Conservation (phyloP, 148 eudicot genomes). For the Chenopodium berlandieri region DNA sequence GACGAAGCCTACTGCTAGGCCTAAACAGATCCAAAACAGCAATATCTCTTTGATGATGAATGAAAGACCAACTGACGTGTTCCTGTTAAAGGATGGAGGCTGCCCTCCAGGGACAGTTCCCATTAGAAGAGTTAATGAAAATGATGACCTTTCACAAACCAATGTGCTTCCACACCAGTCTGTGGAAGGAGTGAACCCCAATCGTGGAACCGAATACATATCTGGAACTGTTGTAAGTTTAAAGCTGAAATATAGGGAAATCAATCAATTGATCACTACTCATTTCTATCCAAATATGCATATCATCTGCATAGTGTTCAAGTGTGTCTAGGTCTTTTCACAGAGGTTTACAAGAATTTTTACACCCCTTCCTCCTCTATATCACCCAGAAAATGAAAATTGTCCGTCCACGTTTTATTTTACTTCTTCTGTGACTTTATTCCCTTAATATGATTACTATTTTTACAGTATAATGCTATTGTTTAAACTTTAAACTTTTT, state of each 20-base stretch:
- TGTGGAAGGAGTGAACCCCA: neutral
- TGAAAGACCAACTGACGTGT: neutral
- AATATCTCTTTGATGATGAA: slow-evolving; percentile 4
- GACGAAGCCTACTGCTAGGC: slow-evolving; percentile 20
- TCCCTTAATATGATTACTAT: too few species aligned
- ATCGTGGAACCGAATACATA: slow-evolving; percentile 6
- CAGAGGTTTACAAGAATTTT: too few species aligned
- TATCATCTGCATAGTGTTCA: neutral
- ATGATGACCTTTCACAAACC: neutral
- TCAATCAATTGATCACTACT: neutral
- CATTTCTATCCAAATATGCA: neutral
- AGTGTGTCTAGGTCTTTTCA: neutral
- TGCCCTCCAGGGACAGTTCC: slow-evolving; percentile 21
- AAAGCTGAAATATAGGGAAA: neutral
- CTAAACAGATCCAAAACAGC: neutral
- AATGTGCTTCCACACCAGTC: neutral
- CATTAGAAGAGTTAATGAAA: slow-evolving; percentile 19
- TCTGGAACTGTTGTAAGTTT: slow-evolving; percentile 19
- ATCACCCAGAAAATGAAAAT: too few species aligned
- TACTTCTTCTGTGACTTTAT: too few species aligned
- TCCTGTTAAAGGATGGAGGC: slow-evolving; percentile 19
- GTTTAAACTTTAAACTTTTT: too few species aligned
- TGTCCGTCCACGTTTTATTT: too few species aligned
- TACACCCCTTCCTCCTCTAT: too few species aligned
- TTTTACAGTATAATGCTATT: too few species aligned